Percentiles rank a stretch among this genome's conserved stretches.
Evolutionary conservation across 768 basidiomycete species (phyloP).

Genomic region (Chalciporus sphaerocephalus): DNA sequence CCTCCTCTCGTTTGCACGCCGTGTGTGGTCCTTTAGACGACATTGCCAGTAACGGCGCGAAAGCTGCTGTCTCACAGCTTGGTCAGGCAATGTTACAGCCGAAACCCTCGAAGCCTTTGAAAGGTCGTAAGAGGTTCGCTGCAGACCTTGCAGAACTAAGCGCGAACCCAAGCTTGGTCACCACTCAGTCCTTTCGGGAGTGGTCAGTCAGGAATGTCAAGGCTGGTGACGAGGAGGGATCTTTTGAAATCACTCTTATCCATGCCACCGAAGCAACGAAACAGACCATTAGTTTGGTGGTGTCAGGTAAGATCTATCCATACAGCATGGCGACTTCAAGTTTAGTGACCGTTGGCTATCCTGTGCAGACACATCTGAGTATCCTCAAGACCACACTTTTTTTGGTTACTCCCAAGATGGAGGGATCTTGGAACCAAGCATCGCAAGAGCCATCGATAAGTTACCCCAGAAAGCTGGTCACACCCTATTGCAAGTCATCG

Average conservation of each 20-base stretch:
- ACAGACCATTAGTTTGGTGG: constrained; percentile 40
- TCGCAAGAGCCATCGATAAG: constrained; percentile 42
- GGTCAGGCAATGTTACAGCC: background rate
- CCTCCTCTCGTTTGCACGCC: background rate
- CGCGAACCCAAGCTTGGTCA: constrained; percentile 34
- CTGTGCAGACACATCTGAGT: constrained; percentile 58
- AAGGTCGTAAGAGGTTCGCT: constrained; percentile 53
- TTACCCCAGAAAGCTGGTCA: constrained; percentile 40
- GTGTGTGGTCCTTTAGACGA: background rate
- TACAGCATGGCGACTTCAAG: background rate
- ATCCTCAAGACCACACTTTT: constrained; percentile 54
- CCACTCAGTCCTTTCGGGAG: constrained; percentile 34
- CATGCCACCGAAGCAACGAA: constrained; percentile 34
- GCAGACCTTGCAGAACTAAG: constrained; percentile 53
- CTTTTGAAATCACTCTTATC: constrained; percentile 48
- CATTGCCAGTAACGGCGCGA: background rate
- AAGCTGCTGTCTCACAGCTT: background rate
- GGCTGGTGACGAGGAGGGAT: constrained; percentile 60
- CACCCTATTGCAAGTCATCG: constrained; percentile 43
- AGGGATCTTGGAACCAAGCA: constrained; percentile 33
- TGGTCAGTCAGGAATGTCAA: constrained; percentile 43
- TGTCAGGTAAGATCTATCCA: constrained; percentile 40
- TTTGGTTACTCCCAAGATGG: constrained; percentile 52
- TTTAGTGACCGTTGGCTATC: background rate
- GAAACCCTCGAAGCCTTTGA: constrained; percentile 29